Conservation (phyloP, 768 basidiomycete genomes). For the Mycena vulgaris region DNA sequence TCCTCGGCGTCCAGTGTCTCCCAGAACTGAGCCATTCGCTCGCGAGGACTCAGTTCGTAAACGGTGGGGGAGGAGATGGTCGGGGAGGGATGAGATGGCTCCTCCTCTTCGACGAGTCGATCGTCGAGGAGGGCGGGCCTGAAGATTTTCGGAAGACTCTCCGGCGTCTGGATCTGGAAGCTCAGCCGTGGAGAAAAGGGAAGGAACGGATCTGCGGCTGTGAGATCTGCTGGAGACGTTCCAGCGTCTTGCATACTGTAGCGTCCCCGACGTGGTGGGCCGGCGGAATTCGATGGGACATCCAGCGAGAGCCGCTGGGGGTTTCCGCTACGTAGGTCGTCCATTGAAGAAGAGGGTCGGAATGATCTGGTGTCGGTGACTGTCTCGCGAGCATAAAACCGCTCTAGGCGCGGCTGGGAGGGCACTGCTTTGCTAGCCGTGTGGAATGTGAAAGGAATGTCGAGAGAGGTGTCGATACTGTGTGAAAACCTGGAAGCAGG, state of each 20-base stretch:
- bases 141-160: conserved; percentile 39
- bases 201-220: conserved; percentile 11
- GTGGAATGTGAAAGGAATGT: conserved; percentile 34
- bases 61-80: conserved; percentile 35
- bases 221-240: conserved; percentile 20
- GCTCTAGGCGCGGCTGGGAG: conserved; percentile 32
- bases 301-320: conserved; percentile 30
- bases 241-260: conserved; percentile 12
- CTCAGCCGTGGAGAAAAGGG: conserved; percentile 13
- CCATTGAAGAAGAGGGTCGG: conserved; percentile 35
- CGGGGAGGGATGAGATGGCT: conserved; percentile 14
- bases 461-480: conserved; percentile 28
- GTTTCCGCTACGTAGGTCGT: conserved; percentile 27
- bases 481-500: conserved; percentile 28
- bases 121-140: conserved; percentile 30
- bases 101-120: conserved; percentile 20
- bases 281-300: conserved; percentile 22
- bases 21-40: conserved; percentile 59
- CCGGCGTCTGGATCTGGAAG: conserved; percentile 36
- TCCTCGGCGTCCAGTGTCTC: conserved; percentile 61
- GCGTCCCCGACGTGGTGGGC: neutral
- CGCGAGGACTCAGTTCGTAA: conserved; percentile 37
- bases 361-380: conserved; percentile 12
- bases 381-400: conserved; percentile 14
- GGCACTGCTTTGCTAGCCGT: conserved; percentile 37